Percentiles rank a stretch among this genome's conserved stretches.
These are phyloP conservation scores for Epithele typhae DNA, from an alignment of 768 basidiomycete species.

Conservation along the genomic window DNA sequence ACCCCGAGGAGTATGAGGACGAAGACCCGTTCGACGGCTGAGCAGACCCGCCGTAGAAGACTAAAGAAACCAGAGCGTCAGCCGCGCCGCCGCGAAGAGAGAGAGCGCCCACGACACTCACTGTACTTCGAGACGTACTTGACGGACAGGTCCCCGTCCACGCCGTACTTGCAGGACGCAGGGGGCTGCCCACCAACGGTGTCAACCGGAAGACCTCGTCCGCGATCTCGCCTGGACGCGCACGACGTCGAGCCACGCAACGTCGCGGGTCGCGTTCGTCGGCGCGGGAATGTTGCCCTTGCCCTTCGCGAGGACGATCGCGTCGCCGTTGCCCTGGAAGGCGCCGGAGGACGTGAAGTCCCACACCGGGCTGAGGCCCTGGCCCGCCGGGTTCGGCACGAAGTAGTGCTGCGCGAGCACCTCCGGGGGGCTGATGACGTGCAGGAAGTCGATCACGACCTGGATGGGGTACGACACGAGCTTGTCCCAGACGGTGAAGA, in stretches of 20 bases:
- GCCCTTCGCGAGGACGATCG: slow-evolving; percentile 24
- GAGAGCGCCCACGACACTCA: neutral
- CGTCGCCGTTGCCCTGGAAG: slow-evolving; percentile 15
- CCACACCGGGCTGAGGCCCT: slow-evolving; percentile 28
- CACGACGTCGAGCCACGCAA: slow-evolving; percentile 34
- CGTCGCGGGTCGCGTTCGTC: slow-evolving; percentile 20
- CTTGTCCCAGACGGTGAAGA: slow-evolving; percentile 15
- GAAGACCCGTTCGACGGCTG: neutral
- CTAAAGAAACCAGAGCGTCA: no score
- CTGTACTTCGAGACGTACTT: slow-evolving; percentile 25
- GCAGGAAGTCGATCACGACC: neutral
- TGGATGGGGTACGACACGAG: neutral
- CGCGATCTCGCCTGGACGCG: slow-evolving; percentile 23
- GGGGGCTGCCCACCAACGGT: slow-evolving; percentile 32
- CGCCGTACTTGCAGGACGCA: slow-evolving; percentile 20
- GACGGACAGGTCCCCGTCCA: slow-evolving; percentile 21
- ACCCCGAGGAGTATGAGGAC: no score
- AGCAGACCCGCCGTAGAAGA: neutral
- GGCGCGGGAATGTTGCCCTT: slow-evolving; percentile 26
- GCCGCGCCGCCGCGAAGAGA: no score
- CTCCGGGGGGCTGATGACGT: slow-evolving; percentile 17
- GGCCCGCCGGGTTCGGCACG: slow-evolving; percentile 27
- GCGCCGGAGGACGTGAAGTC: slow-evolving; percentile 27
- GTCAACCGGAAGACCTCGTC: slow-evolving; percentile 26
- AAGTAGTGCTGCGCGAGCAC: slow-evolving; percentile 35